Base-by-base conservation (phyloP, 768 basidiomycete species). In the Suillus brevipes region DNA sequence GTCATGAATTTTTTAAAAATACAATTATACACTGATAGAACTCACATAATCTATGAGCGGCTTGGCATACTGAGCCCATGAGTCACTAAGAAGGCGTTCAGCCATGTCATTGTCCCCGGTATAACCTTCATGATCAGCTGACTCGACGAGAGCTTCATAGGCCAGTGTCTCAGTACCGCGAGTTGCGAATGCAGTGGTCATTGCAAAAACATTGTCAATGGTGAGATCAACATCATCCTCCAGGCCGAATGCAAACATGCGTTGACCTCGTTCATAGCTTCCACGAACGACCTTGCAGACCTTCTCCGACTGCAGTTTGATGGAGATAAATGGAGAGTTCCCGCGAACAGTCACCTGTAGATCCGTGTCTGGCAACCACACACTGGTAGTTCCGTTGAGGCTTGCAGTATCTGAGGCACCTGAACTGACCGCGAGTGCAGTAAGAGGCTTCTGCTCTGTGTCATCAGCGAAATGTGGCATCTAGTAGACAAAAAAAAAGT, bases 101-200 rank as follows among this genome's bases (percentile, higher is more conserved):
- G 56, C 56, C 31, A 57, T 57, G 28, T 57, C 56, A 57, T 34
- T 34, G 20, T 57, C 13, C 20, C 56, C 28, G 3, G 31, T 38
- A 38, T 34, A 57, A 34, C 56, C 56, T 38, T 34, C 56, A 57
- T 57, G 56, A 34, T 57, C 56, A 34, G 56, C 56, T 34, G 56
- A 57, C 38, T 57, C 56, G 2, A 57, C 6, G 2, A 57, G 56
- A 34, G 56, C 56, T 38, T 34, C 28, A 34, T 20, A 38, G 20
- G 56, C 56, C 31, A 57, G 31, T 20, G 34, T 34, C 1, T 57
- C 56, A 10, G 38, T 34, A 57, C 56, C 14, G 3, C 28, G 5
- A 34, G 56, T 57, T 57, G 38, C 28, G 10, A 57, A 57, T 57
- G 28, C 34, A 20, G 56, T 57, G 38, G 56, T 57, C 56, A 57